These are phyloP conservation scores for Apophysomyces sp. DNA, from an alignment of 371 early-diverging fungal species.

Conservation along the genomic window DNA sequence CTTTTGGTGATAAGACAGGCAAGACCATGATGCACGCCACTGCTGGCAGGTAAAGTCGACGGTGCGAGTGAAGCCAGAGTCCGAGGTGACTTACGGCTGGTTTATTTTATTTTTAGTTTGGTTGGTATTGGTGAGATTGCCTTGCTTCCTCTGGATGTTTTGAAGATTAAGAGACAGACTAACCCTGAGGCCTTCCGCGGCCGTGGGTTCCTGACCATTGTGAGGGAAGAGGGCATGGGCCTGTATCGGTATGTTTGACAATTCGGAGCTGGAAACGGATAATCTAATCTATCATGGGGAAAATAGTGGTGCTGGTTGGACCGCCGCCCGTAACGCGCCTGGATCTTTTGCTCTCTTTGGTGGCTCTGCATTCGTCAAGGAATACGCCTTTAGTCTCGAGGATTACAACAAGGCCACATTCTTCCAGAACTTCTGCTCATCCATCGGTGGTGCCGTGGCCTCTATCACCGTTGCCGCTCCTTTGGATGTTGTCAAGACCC, in stretches of 20 bases:
- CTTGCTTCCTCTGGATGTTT: conserved; percentile 91
- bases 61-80: no score
- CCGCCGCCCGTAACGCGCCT: conserved; percentile 97
- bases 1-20: conserved; percentile 92
- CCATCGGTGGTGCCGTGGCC: conserved; percentile 95
- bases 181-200: conserved; percentile 90
- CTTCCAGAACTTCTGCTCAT: conserved; percentile 95
- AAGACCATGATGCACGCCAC: conserved; percentile 97
- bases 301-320: conserved; percentile 92
- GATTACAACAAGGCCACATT: conserved; percentile 95
- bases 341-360: conserved; percentile 97
- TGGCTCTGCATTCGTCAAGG: conserved; percentile 94
- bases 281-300: neutral
- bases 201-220: conserved; percentile 78
- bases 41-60: conserved; percentile 69
- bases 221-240: conserved; percentile 89
- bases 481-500: conserved; percentile 97
- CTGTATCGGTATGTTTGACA: conserved; percentile 73
- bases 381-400: conserved; percentile 81
- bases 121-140: conserved; percentile 98
- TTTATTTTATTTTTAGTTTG: conserved; percentile 48
- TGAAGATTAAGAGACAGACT: conserved; percentile 97
- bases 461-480: conserved; percentile 95
- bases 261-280: neutral
- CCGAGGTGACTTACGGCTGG: neutral